Conservation (phyloP, 768 basidiomycete species). For the Auriculariales sp. region DNA sequence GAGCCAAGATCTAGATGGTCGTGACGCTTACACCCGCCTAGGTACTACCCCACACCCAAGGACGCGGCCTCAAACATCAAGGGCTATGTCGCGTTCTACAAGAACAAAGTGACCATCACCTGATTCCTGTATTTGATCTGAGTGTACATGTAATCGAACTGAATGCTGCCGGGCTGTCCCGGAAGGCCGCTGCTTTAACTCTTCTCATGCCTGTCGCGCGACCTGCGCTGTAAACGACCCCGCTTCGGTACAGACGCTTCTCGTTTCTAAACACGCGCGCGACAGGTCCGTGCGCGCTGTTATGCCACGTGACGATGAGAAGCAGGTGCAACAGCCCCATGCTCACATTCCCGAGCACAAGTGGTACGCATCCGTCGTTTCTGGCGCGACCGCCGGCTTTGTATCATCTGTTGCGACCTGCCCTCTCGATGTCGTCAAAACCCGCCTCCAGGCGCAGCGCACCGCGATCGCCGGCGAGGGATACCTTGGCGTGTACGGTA, state of each 20-base stretch:
- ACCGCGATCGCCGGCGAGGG: conserved; percentile 49
- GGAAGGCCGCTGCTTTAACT: conserved; percentile 9
- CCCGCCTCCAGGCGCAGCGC: conserved; percentile 89
- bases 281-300: no score
- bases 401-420: conserved; percentile 89
- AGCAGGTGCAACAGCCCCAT: no score
- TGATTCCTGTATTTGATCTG: not conserved
- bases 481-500: conserved; percentile 68
- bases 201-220: conserved; percentile 35
- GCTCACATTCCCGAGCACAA: no score
- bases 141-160: not conserved
- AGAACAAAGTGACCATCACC: conserved; percentile 20
- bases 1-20: not conserved
- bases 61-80: conserved; percentile 47
- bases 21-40: conserved; percentile 12
- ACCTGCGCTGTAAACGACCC: conserved; percentile 34
- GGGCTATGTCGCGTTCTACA: conserved; percentile 64
- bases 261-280: no score
- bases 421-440: conserved; percentile 96
- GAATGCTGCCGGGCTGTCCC: no score
- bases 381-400: conserved; percentile 91
- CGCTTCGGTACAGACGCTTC: no score
- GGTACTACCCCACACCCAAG: conserved; percentile 52
- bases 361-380: conserved; percentile 16
- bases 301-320: no score